Base-by-base conservation (phyloP, 2,329 filamentous ascomycete species). In the Alternaria triticina region DNA sequence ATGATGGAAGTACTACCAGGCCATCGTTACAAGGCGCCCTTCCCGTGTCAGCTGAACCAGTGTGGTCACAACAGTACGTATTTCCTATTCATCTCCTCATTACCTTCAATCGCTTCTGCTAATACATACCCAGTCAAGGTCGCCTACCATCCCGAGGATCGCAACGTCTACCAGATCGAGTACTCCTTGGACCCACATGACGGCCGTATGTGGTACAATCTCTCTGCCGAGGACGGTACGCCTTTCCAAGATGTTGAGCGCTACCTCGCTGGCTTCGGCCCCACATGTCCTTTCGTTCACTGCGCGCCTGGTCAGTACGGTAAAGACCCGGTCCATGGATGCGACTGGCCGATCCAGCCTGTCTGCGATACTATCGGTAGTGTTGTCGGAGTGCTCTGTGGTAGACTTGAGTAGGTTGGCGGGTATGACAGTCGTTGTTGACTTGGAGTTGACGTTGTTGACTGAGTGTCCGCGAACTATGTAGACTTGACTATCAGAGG, bases 191-290 rank as follows among this genome's bases (percentile, higher is more conserved):
- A 60, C 30, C 11, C 12, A 7, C 57, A 55, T 28, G 17, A 30
- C 17, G 17, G 44, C 17, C 44, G 40, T 12, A 47, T 60, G 47
- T 60, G 58, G 58, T 56, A 60, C 17, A 60, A 60, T 10, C 58
- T 60, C 23, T 56, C 51, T 11, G 43, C 43, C 15, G 58, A 60
- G 12, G 50, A 60, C 28, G 58, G 44, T 30, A 44, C 50, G n/a
- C 58, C 44, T 7, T 56, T 60, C 22, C 40, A 49, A 13, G 28
- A 60, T 13, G 28, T 56, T 12, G 43, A 47, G n/a, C 51, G 58
- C 27, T 60, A 52, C 28, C 40, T 59, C 12, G 47, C 30, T 23
- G 57, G 47, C 25, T 17, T 40, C 30, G 47, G 47, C n/a, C 33
- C 36, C 4, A 56, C 40, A 11, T 59, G 57, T 5, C 57, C 57